phyloP scores from a whole-genome alignment of 495 filamentous ascomycete species.

The Entonaema liquescens region DNA sequence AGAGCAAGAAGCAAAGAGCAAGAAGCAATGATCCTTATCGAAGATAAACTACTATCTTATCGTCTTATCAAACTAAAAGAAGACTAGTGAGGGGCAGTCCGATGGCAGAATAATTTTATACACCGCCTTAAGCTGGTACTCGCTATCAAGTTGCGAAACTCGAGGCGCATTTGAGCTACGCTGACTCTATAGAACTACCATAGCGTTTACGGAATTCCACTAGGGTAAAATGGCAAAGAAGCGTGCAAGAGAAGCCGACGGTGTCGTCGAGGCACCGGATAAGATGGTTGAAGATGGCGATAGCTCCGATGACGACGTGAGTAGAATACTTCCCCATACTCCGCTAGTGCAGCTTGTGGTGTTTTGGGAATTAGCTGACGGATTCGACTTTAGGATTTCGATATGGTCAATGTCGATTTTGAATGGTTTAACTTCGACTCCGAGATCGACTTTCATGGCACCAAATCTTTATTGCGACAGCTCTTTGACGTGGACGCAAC shows the following conservation, averaged over 20 bases:
- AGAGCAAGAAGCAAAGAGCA: neutral
- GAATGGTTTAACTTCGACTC: conserved; percentile 97
- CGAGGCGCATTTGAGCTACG: neutral
- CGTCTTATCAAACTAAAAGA: conserved; percentile 29
- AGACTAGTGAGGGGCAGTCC: conserved; percentile 45
- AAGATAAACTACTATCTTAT: neutral
- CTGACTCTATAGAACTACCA: neutral
- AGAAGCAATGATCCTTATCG: conserved; percentile 18
- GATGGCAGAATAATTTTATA: conserved; percentile 42
- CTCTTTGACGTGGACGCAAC: conserved; percentile 89
- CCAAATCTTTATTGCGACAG: conserved; percentile 89
- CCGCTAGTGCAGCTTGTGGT: neutral
- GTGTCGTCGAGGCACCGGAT: conserved; percentile 50
- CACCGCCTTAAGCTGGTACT: conserved; percentile 28
- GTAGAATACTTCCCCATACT: conserved; percentile 2
- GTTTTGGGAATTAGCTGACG: conserved; percentile 28
- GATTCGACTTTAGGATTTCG: conserved; percentile 69
- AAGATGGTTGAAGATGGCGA: conserved; percentile 60
- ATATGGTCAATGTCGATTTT: conserved; percentile 95
- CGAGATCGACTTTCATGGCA: conserved; percentile 90
- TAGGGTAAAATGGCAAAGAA: conserved; percentile 58
- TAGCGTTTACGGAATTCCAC: neutral
- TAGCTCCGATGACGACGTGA: conserved; percentile 56
- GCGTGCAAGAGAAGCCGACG: conserved; percentile 56
- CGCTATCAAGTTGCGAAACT: neutral